Evolutionary conservation across 345 rosid genomes (phyloP), one percentile per base, ranked within the genome.

Genomic region (Psidium guajava): DNA sequence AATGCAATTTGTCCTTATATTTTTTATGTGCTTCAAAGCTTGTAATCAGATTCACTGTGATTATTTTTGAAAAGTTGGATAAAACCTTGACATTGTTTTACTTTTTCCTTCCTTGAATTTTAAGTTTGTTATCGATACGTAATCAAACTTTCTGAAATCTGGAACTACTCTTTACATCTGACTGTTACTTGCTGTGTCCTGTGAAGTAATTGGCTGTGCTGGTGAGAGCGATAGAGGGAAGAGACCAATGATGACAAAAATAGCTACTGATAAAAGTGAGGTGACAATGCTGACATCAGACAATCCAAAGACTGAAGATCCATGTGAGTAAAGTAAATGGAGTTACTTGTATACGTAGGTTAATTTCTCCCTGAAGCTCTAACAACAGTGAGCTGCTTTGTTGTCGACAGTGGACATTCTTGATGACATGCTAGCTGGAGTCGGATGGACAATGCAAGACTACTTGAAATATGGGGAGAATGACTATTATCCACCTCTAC

Each of bases 371-470:
- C 57, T 56, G 57, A 47, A 42, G 52, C 32, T 75, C 25, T 40
- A 52, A 73, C 44, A 73, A n/a, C 82, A 52, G 40, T 22, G 25
- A 57, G 24, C 50, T 54, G 47, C 82, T 88, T 82, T 83, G 84
- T 85, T 88, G 88, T 89, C 74, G 75, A 73, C 90, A 97, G 98
- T 95, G 98, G 98, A 95, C 89, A 95, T 97, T 85, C 92, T 97
- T 89, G 98, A 97, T 90, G 96, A 97, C 82, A 95, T 97, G 98
- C 89, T 97, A 85, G 91, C 97, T 86, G 98, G 99, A 28, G 93
- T 93, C 81, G 98, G 99, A 88, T 95, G 95, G 98, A 90, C 96
- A 21, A 95, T 95, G 99, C 97, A 95, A 87, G 98, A 95, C 57
- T 97, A 95, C 89, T 86, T 97, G 91, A 95, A 95, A 90, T 82